Evolutionary conservation across 768 basidiomycete genomes (phyloP), one percentile per base, ranked within the genome.

Genomic region (Suillus luteus): DNA sequence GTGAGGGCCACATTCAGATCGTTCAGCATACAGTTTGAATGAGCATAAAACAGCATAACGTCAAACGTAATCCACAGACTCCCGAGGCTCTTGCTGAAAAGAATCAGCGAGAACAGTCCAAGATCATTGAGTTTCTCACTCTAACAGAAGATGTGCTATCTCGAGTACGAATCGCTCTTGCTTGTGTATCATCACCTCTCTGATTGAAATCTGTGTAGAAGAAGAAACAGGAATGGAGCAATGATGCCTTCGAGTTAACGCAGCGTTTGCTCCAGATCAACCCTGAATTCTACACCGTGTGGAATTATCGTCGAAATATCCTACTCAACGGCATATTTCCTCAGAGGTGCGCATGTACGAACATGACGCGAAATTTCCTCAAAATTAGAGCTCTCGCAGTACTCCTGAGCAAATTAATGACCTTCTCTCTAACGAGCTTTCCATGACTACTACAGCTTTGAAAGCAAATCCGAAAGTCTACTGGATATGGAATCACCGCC

Each of bases 401-500:
- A 76, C 86, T 8, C 80, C 85, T 2, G 80, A 85, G 62, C 82
- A 87, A 52, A 79, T 87, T 41, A 88, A 94, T 59, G 74, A 81
- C 11, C 57, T 90, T 19, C 83, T 99, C 5, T 77, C 84, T 2
- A 80, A 85, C 46, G 97, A 99, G 63, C 78, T 99, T 35, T 77
- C 83, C 2, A 83, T 95, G 80, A 98, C 96, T 0, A 92, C 89
- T 73, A 77, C 81, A 5, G 88, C 91, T 7, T 83, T 99, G 51
- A 90, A 92, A 70, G 80, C 83, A 10, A 87, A 96, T 71, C 97
- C 97, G 15, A 99, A 99, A 73, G 89, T 97, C 22, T 99, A 99
- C 74, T 95, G 93, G 90, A 95, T 99, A 69, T 99, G 97, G 97
- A 98, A 95, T 72, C 95, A 99, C 70, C 87, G 97, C 44, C 82